Conservation (phyloP, 2,329 filamentous ascomycete genomes). For the Pseudocercospora macadamiae region DNA sequence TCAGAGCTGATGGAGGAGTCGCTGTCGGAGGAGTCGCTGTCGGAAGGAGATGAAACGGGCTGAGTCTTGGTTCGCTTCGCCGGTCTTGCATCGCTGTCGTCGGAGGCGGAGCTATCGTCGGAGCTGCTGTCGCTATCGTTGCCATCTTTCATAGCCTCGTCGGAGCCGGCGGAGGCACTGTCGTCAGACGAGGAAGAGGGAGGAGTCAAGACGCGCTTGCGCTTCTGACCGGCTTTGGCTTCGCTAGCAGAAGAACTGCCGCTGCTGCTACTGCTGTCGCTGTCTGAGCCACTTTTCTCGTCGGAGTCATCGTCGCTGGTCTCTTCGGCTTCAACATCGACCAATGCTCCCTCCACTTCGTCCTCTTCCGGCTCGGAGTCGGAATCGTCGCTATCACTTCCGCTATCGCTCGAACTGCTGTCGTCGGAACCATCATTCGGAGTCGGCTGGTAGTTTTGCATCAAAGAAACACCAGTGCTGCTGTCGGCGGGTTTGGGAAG, state of each 20-base stretch:
- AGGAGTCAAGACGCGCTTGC: conserved; percentile 26
- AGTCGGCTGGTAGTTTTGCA: conserved; percentile 31
- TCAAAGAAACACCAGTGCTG: conserved; percentile 14
- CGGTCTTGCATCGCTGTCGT: conserved; percentile 35
- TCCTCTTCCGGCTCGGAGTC: conserved; percentile 22
- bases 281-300: conserved; percentile 20
- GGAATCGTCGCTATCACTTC: conserved; percentile 22
- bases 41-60: conserved; percentile 23
- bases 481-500: conserved; percentile 15
- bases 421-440: conserved; percentile 14
- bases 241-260: conserved; percentile 14
- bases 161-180: conserved; percentile 10
- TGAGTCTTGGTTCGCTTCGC: conserved; percentile 35
- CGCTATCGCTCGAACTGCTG: conserved; percentile 21
- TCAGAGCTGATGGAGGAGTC: conserved; percentile 32
- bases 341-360: conserved; percentile 20
- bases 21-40: no score
- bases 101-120: no score
- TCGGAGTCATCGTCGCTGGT: conserved; percentile 31
- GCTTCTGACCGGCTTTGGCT: conserved; percentile 21
- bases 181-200: conserved; percentile 23
- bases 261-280: conserved; percentile 10
- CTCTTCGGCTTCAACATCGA: conserved; percentile 31
- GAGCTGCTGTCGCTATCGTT: conserved; percentile 28
- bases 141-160: conserved; percentile 5